A percentile compares a stretch with the other conserved stretches of the same genome.
These are phyloP conservation scores for Neurospora tetraspora DNA, from an alignment of 495 filamentous ascomycete genomes.

Conservation along the genomic window DNA sequence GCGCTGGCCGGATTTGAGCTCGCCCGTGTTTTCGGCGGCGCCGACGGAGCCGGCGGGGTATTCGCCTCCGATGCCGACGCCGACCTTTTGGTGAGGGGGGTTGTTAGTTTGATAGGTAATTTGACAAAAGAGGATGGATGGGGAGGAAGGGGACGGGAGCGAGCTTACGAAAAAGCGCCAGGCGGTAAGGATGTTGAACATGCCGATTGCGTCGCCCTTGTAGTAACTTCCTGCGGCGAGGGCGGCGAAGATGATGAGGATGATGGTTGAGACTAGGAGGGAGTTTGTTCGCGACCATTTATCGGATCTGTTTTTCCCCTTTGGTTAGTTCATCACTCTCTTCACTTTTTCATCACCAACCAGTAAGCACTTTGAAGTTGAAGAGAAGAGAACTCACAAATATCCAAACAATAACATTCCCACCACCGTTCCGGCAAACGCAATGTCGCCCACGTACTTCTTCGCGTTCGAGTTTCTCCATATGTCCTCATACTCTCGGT, in stretches of 20 bases:
- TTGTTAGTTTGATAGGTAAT: conserved; percentile 2
- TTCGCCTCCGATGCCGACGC: conserved; percentile 57
- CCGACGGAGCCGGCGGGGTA: conserved; percentile 85
- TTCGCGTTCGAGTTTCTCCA: conserved; percentile 58
- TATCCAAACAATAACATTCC: conserved; percentile 80
- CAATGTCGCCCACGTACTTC: conserved; percentile 63
- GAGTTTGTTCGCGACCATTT: conserved; percentile 77
- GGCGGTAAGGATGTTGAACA: conserved; percentile 74
- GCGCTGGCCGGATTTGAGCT: conserved; percentile 66
- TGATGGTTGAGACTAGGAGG: conserved; percentile 66
- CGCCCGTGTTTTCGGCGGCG: conserved; percentile 72
- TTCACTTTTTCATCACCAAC: too few relatives aligned
- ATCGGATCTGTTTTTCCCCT: conserved; percentile 39
- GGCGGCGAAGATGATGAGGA: conserved; percentile 79
- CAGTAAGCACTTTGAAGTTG: neutral
- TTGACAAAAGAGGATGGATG: neutral
- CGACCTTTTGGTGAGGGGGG: conserved; percentile 20
- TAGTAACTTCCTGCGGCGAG: conserved; percentile 69
- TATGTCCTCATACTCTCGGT: conserved; percentile 47
- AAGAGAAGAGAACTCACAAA: conserved; percentile 21
- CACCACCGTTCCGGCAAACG: conserved; percentile 82
- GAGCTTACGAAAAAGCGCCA: conserved; percentile 72
- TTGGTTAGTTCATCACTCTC: neutral
- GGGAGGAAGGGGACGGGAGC: conserved; percentile 34
- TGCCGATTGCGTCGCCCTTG: conserved; percentile 49